Percentiles rank a stretch among this genome's conserved stretches.
Evolutionary conservation across 768 basidiomycete genomes (phyloP).

Genomic region (Bullera alba): DNA sequence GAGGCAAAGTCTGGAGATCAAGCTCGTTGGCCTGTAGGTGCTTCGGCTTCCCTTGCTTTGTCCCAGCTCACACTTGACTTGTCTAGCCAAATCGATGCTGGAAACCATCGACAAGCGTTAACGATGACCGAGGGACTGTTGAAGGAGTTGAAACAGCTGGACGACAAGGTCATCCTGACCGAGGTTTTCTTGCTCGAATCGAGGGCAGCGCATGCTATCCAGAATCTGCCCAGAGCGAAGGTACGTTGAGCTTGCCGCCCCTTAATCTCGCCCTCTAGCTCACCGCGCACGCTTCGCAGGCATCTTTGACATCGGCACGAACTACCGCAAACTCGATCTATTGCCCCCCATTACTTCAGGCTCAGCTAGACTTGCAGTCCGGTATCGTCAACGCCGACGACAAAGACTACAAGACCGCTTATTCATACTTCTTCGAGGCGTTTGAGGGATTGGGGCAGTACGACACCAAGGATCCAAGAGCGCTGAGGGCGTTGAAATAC

Average conservation of each 20-base stretch:
- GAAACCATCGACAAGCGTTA: constrained; percentile 71
- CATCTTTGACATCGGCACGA: constrained; percentile 78
- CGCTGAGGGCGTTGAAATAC: constrained; percentile 85
- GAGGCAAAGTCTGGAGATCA: constrained; percentile 85
- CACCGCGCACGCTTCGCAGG: constrained; percentile 52
- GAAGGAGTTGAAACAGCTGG: constrained; percentile 81
- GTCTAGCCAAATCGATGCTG: constrained; percentile 55
- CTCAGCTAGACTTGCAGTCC: constrained; percentile 57
- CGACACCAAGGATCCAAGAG: constrained; percentile 59
- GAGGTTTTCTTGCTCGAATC: constrained; percentile 94
- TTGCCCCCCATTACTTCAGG: constrained; percentile 66
- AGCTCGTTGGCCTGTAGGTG: constrained; percentile 62
- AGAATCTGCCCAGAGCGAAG: constrained; percentile 85
- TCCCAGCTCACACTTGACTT: not conserved
- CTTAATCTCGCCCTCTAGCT: not conserved
- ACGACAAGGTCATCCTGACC: constrained; percentile 96
- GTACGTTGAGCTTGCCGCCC: constrained; percentile 50
- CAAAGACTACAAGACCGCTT: constrained; percentile 93
- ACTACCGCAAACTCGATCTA: constrained; percentile 95
- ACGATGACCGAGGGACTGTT: constrained; percentile 77
- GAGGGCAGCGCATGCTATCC: constrained; percentile 78
- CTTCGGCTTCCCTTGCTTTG: constrained; percentile 18
- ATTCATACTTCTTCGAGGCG: constrained; percentile 94
- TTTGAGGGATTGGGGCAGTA: constrained; percentile 81
- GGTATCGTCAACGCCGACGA: constrained; percentile 92